Conservation (phyloP, 495 filamentous ascomycete species). For the Opeltia flavorubescens region DNA sequence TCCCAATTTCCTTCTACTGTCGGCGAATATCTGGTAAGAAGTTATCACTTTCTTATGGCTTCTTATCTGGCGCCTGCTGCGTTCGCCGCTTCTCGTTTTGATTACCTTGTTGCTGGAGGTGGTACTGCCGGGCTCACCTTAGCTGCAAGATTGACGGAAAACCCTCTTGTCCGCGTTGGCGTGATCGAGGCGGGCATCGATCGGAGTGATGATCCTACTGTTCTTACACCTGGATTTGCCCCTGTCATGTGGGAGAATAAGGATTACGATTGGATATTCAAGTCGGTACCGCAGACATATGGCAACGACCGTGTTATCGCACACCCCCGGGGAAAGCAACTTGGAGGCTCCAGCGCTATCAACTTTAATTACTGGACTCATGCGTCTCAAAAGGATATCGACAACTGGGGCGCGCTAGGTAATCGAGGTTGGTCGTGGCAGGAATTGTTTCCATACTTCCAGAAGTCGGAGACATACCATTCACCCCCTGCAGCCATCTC, state of each 20-base stretch:
- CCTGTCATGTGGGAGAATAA: slow-evolving; percentile 26
- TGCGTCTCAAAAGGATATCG: slow-evolving; percentile 29
- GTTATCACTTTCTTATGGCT: no score
- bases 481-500: slow-evolving; percentile 3
- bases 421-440: slow-evolving; percentile 41
- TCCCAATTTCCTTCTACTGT: no score
- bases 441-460: slow-evolving; percentile 29
- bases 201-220: slow-evolving; percentile 22
- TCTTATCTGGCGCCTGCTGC: no score
- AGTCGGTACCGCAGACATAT: slow-evolving; percentile 31
- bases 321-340: slow-evolving; percentile 18
- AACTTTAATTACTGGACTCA: slow-evolving; percentile 38
- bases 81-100: no score
- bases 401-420: slow-evolving; percentile 37
- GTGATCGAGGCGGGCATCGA: slow-evolving; percentile 39
- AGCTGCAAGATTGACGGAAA: slow-evolving; percentile 33
- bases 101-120: slow-evolving; percentile 25
- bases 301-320: slow-evolving; percentile 7
- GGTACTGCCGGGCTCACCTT: slow-evolving; percentile 25
- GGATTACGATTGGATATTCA: slow-evolving; percentile 38
- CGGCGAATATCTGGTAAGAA: no score
- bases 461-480: slow-evolving; percentile 11
- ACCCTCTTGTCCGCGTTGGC: slow-evolving; percentile 30
- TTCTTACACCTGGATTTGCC: slow-evolving; percentile 30
- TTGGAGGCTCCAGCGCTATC: slow-evolving; percentile 42